Conservation (phyloP, 441 rosid species). For the Gossypium schwendimanii region DNA sequence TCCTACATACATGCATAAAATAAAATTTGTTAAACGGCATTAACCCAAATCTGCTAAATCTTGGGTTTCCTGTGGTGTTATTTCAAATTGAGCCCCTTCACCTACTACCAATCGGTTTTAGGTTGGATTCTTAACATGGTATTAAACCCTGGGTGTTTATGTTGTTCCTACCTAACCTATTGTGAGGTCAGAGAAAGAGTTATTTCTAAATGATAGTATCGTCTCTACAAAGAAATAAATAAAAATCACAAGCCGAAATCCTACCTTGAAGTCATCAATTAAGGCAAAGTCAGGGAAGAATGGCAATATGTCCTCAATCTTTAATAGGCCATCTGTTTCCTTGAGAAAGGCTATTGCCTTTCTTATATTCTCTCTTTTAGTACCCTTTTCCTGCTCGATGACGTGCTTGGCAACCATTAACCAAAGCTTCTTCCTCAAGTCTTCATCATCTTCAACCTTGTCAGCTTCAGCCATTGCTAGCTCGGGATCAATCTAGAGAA, state of each 20-base stretch:
- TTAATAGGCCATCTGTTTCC: conserved; percentile 95
- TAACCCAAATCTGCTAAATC: not conserved
- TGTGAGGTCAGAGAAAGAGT: not conserved
- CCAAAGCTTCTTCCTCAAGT: conserved; percentile 97
- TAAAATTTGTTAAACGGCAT: not conserved
- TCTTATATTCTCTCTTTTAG: conserved; percentile 94
- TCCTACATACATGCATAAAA: conserved; percentile 44
- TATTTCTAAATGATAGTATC: not conserved
- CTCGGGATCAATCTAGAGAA: conserved; percentile 84
- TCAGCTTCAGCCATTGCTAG: conserved; percentile 99
- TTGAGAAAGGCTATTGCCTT: conserved; percentile 97
- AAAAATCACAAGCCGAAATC: conserved; percentile 10
- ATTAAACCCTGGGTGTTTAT: not conserved
- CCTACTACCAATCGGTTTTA: not conserved
- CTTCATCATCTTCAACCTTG: conserved; percentile 99
- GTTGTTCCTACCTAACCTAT: not conserved
- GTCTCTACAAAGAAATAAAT: not conserved
- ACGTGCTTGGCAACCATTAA: conserved; percentile 99
- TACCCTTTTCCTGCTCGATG: conserved; percentile 88
- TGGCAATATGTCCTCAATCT: conserved; percentile 97
- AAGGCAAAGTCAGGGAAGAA: conserved; percentile 99
- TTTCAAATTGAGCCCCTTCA: not conserved
- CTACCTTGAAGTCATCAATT: conserved; percentile 97
- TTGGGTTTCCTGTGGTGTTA: not conserved
- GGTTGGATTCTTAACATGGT: not conserved